phyloP scores from a whole-genome alignment of 2,329 filamentous ascomycete species.

The Venturia oleaginea region DNA sequence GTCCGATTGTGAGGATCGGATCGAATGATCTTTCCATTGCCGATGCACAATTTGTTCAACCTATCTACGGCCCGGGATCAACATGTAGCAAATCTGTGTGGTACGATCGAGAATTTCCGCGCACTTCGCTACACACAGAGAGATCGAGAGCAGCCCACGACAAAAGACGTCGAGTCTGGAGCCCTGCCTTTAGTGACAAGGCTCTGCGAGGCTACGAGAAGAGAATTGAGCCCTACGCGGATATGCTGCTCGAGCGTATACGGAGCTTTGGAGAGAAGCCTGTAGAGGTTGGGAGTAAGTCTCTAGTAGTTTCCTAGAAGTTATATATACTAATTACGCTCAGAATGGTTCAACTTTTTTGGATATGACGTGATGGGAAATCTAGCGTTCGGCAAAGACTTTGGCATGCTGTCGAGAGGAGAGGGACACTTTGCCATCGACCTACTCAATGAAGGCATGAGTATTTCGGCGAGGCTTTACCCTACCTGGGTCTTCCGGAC shows the following conservation, averaged over 20 bases:
- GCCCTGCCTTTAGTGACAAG: slow-evolving; percentile 36
- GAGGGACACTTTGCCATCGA: slow-evolving; percentile 33
- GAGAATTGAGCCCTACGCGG: slow-evolving; percentile 27
- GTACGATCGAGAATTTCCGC: slow-evolving; percentile 30
- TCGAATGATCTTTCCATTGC: slow-evolving; percentile 41
- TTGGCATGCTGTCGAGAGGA: slow-evolving; percentile 31
- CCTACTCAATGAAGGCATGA: slow-evolving; percentile 29
- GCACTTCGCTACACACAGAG: slow-evolving; percentile 30
- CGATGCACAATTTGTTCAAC: slow-evolving; percentile 31
- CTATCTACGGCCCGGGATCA: slow-evolving; percentile 32
- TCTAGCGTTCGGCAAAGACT: slow-evolving; percentile 22
- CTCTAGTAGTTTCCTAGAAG: too few species aligned
- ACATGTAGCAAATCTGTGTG: slow-evolving; percentile 28
- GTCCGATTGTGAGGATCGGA: slow-evolving; percentile 38
- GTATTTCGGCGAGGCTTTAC: slow-evolving; percentile 18
- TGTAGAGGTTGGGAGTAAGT: slow-evolving; percentile 32
- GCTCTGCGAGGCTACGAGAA: slow-evolving; percentile 36
- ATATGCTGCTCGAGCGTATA: slow-evolving; percentile 27
- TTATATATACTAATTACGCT: too few species aligned
- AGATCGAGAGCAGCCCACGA: slow-evolving; percentile 38
- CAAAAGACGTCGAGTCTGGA: slow-evolving; percentile 37
- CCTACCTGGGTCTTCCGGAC: slow-evolving; percentile 28
- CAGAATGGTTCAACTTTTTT: slow-evolving; percentile 17
- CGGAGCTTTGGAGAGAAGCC: slow-evolving; percentile 17
- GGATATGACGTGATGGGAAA: slow-evolving; percentile 21